Base-by-base conservation (phyloP, 2,329 filamentous ascomycete species). In the Aspergillus fijiensis region DNA sequence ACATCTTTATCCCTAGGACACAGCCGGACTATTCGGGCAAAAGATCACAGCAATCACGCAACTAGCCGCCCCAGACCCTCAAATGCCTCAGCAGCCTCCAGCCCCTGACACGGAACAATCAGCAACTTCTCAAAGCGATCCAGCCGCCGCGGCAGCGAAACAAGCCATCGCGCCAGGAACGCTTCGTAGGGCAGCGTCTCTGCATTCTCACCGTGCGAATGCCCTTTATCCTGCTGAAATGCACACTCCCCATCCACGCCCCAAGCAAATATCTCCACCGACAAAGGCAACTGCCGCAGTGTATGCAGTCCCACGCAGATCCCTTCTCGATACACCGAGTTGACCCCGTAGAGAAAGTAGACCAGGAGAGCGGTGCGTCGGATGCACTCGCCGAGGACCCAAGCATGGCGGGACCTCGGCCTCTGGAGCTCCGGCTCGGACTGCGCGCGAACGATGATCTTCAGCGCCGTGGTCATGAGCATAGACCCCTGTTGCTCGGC, bases 111-210 rank as follows among this genome's bases (percentile, higher is more conserved):
- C 10, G 57, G 57, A 25, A 58, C 57, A 39, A 58, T 21, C 4
- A 58, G 45, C 27, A 58, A n/a, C 29, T 53, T 53, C 27, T 58
- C 57, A 23, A 58, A 58, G 9, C 42, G 42, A 49, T 54, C 50
- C 19, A 58, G 19, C 29, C 25, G 33, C 9, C 57, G 42, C 45
- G 57, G 57, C 45, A 33, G 42, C 14, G 57, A 58, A 49, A 49
- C 50, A 49, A 58, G 57, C 57, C 57, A 58, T 31, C 19, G 45
- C 4, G 25, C 25, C 4, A 58, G 6, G 27, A 58, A 58, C 5
- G 31, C 42, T 25, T 58, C 57, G 29, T 58, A 58, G 5, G 57
- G 10, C 12, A 53, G 48, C 12, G 45, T 54, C 1, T 25, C 9
- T 2, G 14, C 39, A 11, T 6, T 7, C 11, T n/a, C 39, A 5